Base-by-base conservation (phyloP, 768 basidiomycete species). In the Rossbeevera mucosa region DNA sequence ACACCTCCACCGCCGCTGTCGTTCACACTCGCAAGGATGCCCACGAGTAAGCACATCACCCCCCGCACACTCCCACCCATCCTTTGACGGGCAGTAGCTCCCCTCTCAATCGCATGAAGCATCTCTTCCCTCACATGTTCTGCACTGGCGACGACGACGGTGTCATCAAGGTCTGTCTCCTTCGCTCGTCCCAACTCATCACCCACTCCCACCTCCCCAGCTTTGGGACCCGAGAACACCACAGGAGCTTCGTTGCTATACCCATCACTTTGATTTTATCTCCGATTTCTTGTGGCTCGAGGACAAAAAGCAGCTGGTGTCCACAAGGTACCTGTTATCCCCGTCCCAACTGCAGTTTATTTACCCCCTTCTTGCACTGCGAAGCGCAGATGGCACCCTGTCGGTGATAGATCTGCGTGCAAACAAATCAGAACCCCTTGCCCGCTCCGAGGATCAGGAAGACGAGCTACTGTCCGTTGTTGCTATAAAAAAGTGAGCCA, bases 121-220 rank as follows among this genome's bases (percentile, higher is more conserved):
- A 76, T 57, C 69, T 91, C 40, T 78, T 81, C 58, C 80, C 86
- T 5, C 81, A 88, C 67, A 70, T 92, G 51, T 67, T 95, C 14
- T 82, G 83, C 18, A 92, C 90, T 7, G 94, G 94, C 16, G 94
- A 96, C 66, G 94, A 97, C 64, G 92, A 94, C 49, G 94, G 94
- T 29, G 83, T 93, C 21, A 83, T 97, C 67, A 95, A 95, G 79
- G 92, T 90, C 47, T 47, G 74, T 58, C 25, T 31, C 30, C 55
- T 36, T 44, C 44, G 20, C 20, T 11, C 20, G 18, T 47, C 21
- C 26, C 11, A 8, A 40, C n/a, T 1, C 30, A 26, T 42, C n/a
- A 40, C 26, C 22, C 22, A 38, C 42, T 47, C 25, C 26, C 45
- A 28, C 25, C 30, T 29, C 3, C 43, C 40, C 59, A 96, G 94